These are phyloP conservation scores for Durotheca rogersii DNA, from an alignment of 495 filamentous ascomycete genomes.

Conservation along the genomic window DNA sequence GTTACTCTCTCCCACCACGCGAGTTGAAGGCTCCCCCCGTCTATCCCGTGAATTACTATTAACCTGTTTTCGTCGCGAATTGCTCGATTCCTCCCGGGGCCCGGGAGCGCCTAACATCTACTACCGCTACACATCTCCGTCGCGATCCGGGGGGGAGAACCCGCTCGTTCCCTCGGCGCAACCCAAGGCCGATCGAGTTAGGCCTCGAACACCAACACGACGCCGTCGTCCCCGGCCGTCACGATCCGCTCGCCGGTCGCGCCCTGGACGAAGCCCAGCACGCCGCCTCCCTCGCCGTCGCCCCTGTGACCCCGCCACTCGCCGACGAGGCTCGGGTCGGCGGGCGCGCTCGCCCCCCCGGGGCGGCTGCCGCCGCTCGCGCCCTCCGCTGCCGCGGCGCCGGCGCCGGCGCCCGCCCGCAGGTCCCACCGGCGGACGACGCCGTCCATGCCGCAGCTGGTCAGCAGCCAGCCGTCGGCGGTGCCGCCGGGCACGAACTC, in stretches of 20 bases:
- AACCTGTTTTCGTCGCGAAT: too few relatives aligned
- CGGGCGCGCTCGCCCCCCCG: slow-evolving; percentile 81
- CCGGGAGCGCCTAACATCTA: too few relatives aligned
- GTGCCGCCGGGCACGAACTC: slow-evolving; percentile 65
- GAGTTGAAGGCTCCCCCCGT: too few relatives aligned
- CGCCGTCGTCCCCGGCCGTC: slow-evolving; percentile 85
- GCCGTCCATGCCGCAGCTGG: slow-evolving; percentile 82
- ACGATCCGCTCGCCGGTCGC: slow-evolving; percentile 68
- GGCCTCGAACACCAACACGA: slow-evolving; percentile 68
- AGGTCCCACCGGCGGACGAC: slow-evolving; percentile 85
- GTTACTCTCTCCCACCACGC: too few relatives aligned
- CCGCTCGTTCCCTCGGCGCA: too few relatives aligned
- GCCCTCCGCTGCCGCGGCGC: slow-evolving; percentile 72
- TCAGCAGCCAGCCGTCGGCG: slow-evolving; percentile 64
- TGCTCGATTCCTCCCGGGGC: too few relatives aligned
- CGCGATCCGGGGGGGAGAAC: too few relatives aligned
- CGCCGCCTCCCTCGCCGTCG: slow-evolving; percentile 79
- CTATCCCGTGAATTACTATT: too few relatives aligned
- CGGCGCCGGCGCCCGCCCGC: slow-evolving; percentile 65
- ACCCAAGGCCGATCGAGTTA: too few relatives aligned
- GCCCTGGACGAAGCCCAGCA: slow-evolving; percentile 82
- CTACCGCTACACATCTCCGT: too few relatives aligned
- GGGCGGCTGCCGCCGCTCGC: too few relatives aligned
- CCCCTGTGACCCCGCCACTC: slow-evolving; percentile 85
- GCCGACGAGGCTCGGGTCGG: slow-evolving; percentile 62